Percentiles rank a stretch among this genome's conserved stretches.
These are phyloP conservation scores for Phytophthora quininea DNA, from an alignment of 352 stramenopile species.

Conservation along the genomic window DNA sequence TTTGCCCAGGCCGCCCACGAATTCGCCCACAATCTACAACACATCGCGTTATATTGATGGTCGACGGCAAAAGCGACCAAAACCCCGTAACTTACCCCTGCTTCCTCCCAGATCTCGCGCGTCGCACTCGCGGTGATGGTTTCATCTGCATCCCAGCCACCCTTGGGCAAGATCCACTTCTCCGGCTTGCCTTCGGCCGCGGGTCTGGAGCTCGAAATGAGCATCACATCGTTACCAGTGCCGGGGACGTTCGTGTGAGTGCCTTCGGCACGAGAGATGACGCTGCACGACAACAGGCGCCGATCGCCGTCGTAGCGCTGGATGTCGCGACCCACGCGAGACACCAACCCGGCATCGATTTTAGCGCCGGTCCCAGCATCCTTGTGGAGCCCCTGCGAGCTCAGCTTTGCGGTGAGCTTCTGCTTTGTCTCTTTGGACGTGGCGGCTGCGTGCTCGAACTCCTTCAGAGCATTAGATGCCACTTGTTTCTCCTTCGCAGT, in stretches of 20 bases:
- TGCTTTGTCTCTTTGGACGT: background rate
- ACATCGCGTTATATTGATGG: background rate
- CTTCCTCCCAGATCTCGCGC: background rate
- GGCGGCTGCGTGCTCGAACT: background rate
- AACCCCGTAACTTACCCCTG: background rate
- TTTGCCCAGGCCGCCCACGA: background rate
- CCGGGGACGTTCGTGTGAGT: background rate
- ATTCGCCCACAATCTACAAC: background rate
- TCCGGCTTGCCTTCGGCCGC: background rate
- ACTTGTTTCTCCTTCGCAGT: too few species aligned
- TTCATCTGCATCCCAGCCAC: background rate
- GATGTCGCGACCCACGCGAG: background rate
- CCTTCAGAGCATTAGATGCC: background rate
- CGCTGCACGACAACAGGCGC: background rate
- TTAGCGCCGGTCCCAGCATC: background rate
- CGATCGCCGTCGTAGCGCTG: background rate
- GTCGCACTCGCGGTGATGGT: background rate
- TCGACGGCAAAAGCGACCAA: background rate
- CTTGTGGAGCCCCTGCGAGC: background rate
- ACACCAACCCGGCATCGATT: background rate
- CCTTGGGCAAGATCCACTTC: constrained; percentile 1
- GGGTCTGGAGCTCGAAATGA: constrained; percentile 1
- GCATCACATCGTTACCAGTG: background rate
- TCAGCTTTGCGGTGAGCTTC: background rate
- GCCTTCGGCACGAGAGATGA: background rate